Percentiles rank a stretch among this genome's conserved stretches.
Evolutionary conservation across 2,329 filamentous ascomycete genomes (phyloP).

Genomic region (Beauveria sp.): DNA sequence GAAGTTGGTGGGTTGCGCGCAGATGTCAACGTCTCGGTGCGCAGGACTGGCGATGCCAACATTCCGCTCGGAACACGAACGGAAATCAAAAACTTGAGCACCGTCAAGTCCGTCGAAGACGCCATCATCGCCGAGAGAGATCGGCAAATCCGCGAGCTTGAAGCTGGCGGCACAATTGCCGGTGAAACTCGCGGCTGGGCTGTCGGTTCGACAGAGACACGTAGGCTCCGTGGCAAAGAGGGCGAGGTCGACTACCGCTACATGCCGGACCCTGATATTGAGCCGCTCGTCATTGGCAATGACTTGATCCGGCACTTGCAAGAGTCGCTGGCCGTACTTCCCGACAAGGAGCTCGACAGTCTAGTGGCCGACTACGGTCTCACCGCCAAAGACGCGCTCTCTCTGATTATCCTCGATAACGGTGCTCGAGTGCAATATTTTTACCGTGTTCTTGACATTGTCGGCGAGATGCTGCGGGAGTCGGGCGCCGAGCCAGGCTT

Average conservation of each 20-base stretch:
- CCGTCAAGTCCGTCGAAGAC: constrained; percentile 90
- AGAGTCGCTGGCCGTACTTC: constrained; percentile 58
- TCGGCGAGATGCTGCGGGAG: constrained; percentile 27
- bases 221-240: constrained; percentile 80
- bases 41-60: constrained; percentile 40
- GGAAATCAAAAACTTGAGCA: constrained; percentile 95
- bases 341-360: constrained; percentile 60
- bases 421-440: constrained; percentile 79
- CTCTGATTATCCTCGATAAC: constrained; percentile 68
- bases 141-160: constrained; percentile 74
- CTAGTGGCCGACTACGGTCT: constrained; percentile 60
- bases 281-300: constrained; percentile 65
- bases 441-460: constrained; percentile 51
- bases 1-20: constrained; percentile 84
- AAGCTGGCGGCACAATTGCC: constrained; percentile 64
- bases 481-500: constrained; percentile 17
- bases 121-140: constrained; percentile 87
- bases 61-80: constrained; percentile 69
- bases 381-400: constrained; percentile 73
- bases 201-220: constrained; percentile 74
- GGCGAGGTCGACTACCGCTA: constrained; percentile 97
- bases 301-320: constrained; percentile 61
- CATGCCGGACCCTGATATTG: constrained; percentile 93
- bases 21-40: constrained; percentile 91
- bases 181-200: constrained; percentile 94